Evolutionary conservation across 2,329 filamentous ascomycete genomes (phyloP), one percentile per base, ranked within the genome.

Genomic region (Beauveria caledonica): DNA sequence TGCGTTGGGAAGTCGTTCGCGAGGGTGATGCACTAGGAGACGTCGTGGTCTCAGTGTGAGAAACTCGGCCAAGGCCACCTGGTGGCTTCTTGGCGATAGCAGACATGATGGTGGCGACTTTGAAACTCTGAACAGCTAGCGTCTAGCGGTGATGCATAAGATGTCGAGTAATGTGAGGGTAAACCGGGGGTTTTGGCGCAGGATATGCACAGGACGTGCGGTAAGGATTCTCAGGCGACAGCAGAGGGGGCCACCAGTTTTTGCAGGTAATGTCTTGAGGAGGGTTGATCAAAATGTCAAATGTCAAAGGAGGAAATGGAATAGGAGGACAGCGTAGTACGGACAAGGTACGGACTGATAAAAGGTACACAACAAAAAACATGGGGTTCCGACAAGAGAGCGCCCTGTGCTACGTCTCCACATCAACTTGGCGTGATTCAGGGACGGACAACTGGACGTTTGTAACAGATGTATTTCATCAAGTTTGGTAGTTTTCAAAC

Each of bases 51-150:
- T 79, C 78, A 56, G 72, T 66, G 56, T 75, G 75, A 55, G 78
- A 73, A 15, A 74, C 73, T 65, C 77, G 74, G 59, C 78, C 77
- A 65, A 78, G 77, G 66, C 76, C 76, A 64, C 75, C 72, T 61
- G 78, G 75, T 60, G 80, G 79, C 71, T 81, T 83, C 72, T 82
- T 84, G 61, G 80, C 74, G 64, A 76, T 73, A 62, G 77, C 72
- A 55, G 81, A 82, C 81, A 84, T 84, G 68, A 57, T 51, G 44
- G 61, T 25, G 62, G 40, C 46, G 51, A 36, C 23, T 46, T 46
- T n/a, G 46, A 51, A 50, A 51, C 11, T 51, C 15, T 25, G 17
- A 33, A 51, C 36, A 29, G 50, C 50, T 49, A 58, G 64, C 55
- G 63, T 50, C 40, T 49, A 48, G 49, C 51, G 45, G 58, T 39